Base-by-base conservation (phyloP, 2,329 filamentous ascomycete genomes). In the Paecilomyces sp. region DNA sequence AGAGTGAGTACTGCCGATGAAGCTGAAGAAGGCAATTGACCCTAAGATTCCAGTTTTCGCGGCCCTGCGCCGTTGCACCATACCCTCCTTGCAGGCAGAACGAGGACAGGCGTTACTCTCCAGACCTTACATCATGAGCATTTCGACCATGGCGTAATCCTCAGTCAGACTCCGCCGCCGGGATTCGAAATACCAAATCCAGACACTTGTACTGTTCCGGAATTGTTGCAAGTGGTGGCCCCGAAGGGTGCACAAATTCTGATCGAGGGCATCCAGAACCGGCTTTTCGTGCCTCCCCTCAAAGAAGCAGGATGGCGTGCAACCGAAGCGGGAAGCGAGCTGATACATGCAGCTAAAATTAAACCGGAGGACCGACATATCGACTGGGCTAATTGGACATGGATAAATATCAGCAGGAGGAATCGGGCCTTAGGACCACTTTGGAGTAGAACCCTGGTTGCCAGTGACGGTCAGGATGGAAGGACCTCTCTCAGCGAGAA, bases 51-150 rank as follows among this genome's bases (percentile, higher is more conserved):
- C 60, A 91, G 88, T 71, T 85, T 96, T 61, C 87, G 89, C 60
- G 94, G 94, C 1, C 85, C 94, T 11, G 91, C 94, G 1, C 94
- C 94, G 0, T 81, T 99, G 13, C 89, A 96, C 63, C 89, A 92
- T 73, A 86, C 90, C n/a, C 81, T 97, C 36, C 80, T 97, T 13
- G 77, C 82, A 30, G 77, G 81, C 12, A 79, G 85, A 58, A 68
- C 69, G 0, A 75, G 78, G 61, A 91, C 89, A 0, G 94, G 94
- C 25, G 83, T 97, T 24, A 89, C 90, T 0, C 79, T 99, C 28
- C 94, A 99, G 74, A 97, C 93, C 0, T 82, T 99, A 41, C 86
- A 97, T 72, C 82, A 85, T 1, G 76, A 78, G 15, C 75, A 81
- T 54, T 97, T 97, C 71, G 94, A 99, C 72, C 85, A 86, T 61